These are phyloP conservation scores for Blastobotrys serpentis DNA, from an alignment of 1,139 yeast genomes.

Conservation along the genomic window DNA sequence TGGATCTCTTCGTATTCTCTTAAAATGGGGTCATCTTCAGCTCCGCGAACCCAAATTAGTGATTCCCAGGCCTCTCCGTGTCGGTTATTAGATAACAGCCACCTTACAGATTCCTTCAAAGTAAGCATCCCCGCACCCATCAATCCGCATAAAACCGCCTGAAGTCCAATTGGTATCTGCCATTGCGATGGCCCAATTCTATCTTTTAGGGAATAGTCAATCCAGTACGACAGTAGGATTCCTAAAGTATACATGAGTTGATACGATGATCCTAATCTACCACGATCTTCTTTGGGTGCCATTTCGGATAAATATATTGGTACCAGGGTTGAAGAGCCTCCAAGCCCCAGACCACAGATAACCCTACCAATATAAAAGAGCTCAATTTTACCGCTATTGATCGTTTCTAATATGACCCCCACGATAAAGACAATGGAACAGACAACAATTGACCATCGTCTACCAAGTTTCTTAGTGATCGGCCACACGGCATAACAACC, in stretches of 20 bases:
- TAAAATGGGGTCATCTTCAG: not conserved
- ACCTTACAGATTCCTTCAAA: conserved; percentile 53
- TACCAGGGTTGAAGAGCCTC: conserved; percentile 61
- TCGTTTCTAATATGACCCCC: conserved; percentile 40
- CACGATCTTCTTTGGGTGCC: conserved; percentile 59
- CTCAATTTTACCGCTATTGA: conserved; percentile 20
- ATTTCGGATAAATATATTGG: conserved; percentile 69
- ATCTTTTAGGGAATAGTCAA: conserved; percentile 40
- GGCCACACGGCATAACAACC: conserved; percentile 49
- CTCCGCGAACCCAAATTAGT: conserved; percentile 7
- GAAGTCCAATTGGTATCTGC: conserved; percentile 38
- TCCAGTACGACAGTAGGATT: conserved; percentile 40
- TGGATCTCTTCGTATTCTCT: conserved; percentile 15
- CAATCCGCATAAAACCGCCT: conserved; percentile 47
- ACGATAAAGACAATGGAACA: conserved; percentile 42
- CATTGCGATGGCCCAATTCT: conserved; percentile 33
- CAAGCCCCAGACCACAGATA: conserved; percentile 62
- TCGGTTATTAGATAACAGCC: conserved; percentile 5
- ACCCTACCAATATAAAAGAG: conserved; percentile 49
- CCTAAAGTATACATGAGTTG: conserved; percentile 45
- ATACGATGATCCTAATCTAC: conserved; percentile 39
- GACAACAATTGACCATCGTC: conserved; percentile 41
- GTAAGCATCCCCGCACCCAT: conserved; percentile 47
- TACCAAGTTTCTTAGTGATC: conserved; percentile 43
- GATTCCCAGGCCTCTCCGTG: conserved; percentile 11